phyloP scores from a whole-genome alignment of 2,329 filamentous ascomycete species.

The Fusarium haematococcum region DNA sequence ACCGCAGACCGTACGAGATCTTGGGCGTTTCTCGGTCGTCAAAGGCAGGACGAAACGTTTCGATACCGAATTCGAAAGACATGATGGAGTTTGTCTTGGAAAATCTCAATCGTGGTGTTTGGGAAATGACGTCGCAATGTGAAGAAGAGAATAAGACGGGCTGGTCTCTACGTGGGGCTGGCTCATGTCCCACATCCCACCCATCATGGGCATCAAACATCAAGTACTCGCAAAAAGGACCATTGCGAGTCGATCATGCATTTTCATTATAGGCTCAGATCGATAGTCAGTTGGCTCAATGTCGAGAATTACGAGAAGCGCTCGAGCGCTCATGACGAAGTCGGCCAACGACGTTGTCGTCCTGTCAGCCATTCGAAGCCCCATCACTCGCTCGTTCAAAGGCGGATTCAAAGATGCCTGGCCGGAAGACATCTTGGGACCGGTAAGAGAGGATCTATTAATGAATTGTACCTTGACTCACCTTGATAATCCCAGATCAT shows the following conservation, averaged over 20 bases:
- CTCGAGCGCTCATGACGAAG: slow-evolving; percentile 58
- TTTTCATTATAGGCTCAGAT: neutral
- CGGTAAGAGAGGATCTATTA: slow-evolving; percentile 52
- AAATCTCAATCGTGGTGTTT: neutral
- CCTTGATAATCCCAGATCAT: neutral
- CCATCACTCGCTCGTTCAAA: slow-evolving; percentile 84
- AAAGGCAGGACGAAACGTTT: slow-evolving; percentile 1
- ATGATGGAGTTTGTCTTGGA: neutral
- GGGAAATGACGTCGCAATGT: neutral
- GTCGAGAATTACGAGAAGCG: neutral
- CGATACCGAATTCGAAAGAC: slow-evolving; percentile 11
- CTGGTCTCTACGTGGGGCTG: neutral
- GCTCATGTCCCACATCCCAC: neutral
- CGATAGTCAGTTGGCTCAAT: neutral
- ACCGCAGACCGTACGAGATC: slow-evolving; percentile 16
- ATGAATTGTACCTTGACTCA: rapidly evolving
- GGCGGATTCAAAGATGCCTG: slow-evolving; percentile 87
- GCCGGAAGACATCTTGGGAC: slow-evolving; percentile 85
- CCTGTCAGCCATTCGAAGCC: slow-evolving; percentile 88
- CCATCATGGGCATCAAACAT: neutral
- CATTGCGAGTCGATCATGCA: neutral
- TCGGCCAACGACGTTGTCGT: slow-evolving; percentile 84
- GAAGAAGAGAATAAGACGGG: neutral
- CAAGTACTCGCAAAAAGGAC: neutral
- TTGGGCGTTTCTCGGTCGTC: slow-evolving; percentile 4